Conservation (phyloP, 495 filamentous ascomycete genomes). For the Hypoxylon intermedium region DNA sequence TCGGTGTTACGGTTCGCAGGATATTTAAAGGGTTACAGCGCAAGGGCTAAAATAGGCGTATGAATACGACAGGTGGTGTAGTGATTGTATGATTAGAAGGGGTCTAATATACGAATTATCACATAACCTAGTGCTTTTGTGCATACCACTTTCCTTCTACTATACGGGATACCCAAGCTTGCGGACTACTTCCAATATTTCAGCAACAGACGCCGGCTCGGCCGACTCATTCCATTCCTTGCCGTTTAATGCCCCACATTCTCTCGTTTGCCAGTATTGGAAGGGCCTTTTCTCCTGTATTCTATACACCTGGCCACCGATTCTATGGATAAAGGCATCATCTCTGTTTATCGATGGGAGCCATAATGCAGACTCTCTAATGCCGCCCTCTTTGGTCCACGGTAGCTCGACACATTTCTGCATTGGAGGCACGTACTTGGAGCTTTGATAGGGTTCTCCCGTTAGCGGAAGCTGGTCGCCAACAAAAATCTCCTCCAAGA, state of each 20-base stretch:
- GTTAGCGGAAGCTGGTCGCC: background rate
- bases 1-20: no score
- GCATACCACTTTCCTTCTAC: background rate
- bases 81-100: no score
- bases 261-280: conserved; percentile 1
- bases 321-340: background rate
- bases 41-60: no score
- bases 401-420: conserved; percentile 1
- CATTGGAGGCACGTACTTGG: background rate
- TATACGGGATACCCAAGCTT: conserved; percentile 5
- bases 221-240: background rate
- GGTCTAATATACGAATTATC: no score
- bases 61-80: no score
- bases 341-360: background rate
- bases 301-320: conserved; percentile 3
- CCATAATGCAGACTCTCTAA: background rate
- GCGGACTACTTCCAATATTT: background rate
- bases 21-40: no score
- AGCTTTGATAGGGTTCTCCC: background rate
- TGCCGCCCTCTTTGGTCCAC: background rate
- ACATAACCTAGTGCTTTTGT: no score
- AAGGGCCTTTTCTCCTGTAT: background rate
- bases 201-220: background rate
- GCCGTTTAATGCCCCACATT: background rate
- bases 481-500: conserved; percentile 4